A percentile compares a stretch with the other conserved stretches of the same genome.
These are phyloP conservation scores for Gomphus sp. DNA, from an alignment of 1,284 basidiomycete species.

Conservation along the genomic window DNA sequence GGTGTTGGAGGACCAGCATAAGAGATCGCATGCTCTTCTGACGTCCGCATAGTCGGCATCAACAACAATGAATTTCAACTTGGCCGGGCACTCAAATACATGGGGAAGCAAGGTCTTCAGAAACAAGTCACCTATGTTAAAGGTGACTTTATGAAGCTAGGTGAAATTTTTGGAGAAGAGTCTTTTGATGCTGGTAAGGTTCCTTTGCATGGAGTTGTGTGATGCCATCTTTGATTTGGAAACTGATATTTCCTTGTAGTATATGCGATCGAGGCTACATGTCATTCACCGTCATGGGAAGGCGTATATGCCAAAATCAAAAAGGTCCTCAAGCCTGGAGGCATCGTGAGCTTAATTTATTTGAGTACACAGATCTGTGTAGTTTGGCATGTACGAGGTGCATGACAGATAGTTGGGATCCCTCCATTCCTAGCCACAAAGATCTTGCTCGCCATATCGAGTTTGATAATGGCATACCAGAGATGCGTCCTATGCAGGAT, in stretches of 20 bases:
- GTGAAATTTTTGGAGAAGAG: conserved; percentile 88
- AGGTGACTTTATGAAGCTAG: conserved; percentile 96
- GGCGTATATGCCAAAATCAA: conserved; percentile 93
- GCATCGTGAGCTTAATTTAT: conserved; percentile 54
- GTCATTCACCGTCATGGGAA: conserved; percentile 93
- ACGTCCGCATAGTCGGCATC: conserved; percentile 79
- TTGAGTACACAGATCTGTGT: background rate
- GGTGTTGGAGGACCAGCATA: conserved; percentile 96
- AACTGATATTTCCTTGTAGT: conserved; percentile 44
- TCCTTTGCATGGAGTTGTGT: conserved; percentile 12
- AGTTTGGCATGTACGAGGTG: conserved; percentile 99
- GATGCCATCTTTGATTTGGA: conserved; percentile 3
- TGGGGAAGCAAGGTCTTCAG: conserved; percentile 69
- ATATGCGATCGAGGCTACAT: conserved; percentile 97
- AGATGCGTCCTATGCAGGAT: conserved; percentile 79
- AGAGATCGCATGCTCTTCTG: conserved; percentile 89
- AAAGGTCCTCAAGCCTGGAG: conserved; percentile 95
- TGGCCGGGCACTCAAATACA: conserved; percentile 78
- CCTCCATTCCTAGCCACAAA: conserved; percentile 83
- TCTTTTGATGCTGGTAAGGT: conserved; percentile 90
- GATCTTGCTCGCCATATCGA: conserved; percentile 86
- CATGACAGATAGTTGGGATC: conserved; percentile 95
- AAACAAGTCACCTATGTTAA: conserved; percentile 76
- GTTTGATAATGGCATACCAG: conserved; percentile 94
- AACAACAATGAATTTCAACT: conserved; percentile 99